Evolutionary conservation across 768 basidiomycete species (phyloP).

Genomic region (Tephrocybe sp.): DNA sequence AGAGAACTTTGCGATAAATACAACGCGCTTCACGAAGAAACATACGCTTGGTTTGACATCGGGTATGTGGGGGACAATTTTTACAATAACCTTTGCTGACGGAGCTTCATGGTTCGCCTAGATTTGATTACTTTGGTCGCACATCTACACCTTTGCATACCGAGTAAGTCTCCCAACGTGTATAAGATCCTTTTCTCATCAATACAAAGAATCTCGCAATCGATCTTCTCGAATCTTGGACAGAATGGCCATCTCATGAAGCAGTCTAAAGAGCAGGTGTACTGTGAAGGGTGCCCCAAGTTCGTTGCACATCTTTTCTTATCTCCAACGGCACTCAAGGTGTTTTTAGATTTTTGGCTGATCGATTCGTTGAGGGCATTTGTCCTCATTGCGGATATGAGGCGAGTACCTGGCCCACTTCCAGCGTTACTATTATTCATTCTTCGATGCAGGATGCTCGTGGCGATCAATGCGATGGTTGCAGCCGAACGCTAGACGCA

Average conservation of each 20-base stretch:
- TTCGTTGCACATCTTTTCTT: constrained; percentile 29
- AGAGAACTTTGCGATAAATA: constrained; percentile 89
- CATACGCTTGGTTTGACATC: constrained; percentile 98
- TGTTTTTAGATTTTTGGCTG: constrained; percentile 78
- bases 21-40: constrained; percentile 81
- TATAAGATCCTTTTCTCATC: neutral
- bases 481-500: constrained; percentile 89
- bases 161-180: constrained; percentile 52
- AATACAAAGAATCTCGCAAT: constrained; percentile 78
- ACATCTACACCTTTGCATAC: constrained; percentile 91
- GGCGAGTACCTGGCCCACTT: constrained; percentile 35
- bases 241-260: constrained; percentile 76
- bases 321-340: neutral
- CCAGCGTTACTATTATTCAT: neutral
- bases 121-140: constrained; percentile 95
- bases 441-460: constrained; percentile 77
- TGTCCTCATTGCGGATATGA: constrained; percentile 93
- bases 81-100: constrained; percentile 3
- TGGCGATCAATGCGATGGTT: constrained; percentile 97
- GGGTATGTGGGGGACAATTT: constrained; percentile 47
- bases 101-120: constrained; percentile 26
- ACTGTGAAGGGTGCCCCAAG: constrained; percentile 90
- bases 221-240: constrained; percentile 82
- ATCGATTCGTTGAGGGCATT: constrained; percentile 97
- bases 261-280: constrained; percentile 90